These are phyloP conservation scores for Colletotrichum sp. DNA, from an alignment of 2,329 filamentous ascomycete species.

Conservation along the genomic window DNA sequence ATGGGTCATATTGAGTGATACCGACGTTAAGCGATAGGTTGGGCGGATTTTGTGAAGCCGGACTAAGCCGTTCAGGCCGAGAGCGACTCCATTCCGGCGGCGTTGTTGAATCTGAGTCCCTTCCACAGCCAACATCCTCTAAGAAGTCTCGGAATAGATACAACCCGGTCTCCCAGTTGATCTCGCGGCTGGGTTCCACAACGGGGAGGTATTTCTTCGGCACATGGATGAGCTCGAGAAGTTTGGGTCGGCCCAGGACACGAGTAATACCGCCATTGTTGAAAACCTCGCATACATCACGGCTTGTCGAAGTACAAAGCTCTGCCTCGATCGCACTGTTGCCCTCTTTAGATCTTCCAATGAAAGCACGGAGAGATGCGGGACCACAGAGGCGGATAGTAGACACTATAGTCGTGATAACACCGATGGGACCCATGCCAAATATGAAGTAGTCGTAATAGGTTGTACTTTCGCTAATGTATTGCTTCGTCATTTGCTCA, in stretches of 20 bases:
- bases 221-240: neutral
- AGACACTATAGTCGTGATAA: neutral
- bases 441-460: neutral
- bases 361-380: neutral
- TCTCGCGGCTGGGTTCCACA: too few species aligned
- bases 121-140: too few species aligned
- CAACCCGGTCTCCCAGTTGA: too few species aligned
- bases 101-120: too few species aligned
- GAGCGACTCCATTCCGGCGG: too few species aligned
- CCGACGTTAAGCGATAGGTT: neutral
- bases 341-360: neutral
- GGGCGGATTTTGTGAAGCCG: neutral
- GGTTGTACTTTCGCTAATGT: neutral
- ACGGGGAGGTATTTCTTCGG: neutral
- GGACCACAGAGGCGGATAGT: neutral
- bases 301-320: neutral
- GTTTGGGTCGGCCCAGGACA: rapidly evolving
- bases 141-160: neutral
- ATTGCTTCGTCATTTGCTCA: neutral
- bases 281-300: neutral
- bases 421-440: neutral
- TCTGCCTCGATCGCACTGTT: neutral
- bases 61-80: too few species aligned
- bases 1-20: rapidly evolving
- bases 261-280: neutral